phyloP scores from a whole-genome alignment of 306 rosid genomes.

The Arachis hypogaea region DNA sequence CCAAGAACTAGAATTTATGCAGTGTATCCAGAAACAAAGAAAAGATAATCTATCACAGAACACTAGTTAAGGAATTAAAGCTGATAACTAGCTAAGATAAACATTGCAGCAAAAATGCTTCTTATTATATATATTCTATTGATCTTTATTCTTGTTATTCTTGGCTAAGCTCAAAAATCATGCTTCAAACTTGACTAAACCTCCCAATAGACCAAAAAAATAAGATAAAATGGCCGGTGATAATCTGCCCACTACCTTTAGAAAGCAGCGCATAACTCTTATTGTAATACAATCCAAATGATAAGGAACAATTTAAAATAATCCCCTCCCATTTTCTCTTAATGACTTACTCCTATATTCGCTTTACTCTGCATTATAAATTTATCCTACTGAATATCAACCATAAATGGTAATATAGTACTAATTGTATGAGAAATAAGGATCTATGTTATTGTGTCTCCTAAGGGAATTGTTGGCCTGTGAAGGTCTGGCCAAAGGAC shows the following conservation, averaged over 20 bases:
- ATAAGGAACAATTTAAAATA: slow-evolving; percentile 41
- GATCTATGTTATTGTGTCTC: slow-evolving; percentile 6
- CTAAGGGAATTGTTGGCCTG: slow-evolving; percentile 56
- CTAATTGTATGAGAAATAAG: not conserved
- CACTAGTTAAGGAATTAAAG: not conserved
- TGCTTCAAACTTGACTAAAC: slow-evolving; percentile 1
- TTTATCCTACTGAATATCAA: not conserved
- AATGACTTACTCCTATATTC: not conserved
- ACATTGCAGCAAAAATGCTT: slow-evolving; percentile 17
- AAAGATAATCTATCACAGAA: not conserved
- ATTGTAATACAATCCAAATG: slow-evolving; percentile 30
- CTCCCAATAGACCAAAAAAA: slow-evolving; percentile 8
- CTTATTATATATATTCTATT: not conserved
- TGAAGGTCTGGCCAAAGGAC: slow-evolving; percentile 74
- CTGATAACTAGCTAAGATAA: not conserved
- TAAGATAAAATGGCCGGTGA: slow-evolving; percentile 45
- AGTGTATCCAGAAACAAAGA: not conserved
- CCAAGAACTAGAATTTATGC: not conserved
- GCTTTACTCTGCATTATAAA: too few relatives aligned
- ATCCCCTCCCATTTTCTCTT: slow-evolving; percentile 33
- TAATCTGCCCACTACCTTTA: slow-evolving; percentile 44
- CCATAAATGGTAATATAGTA: slow-evolving; percentile 1
- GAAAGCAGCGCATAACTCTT: slow-evolving; percentile 38
- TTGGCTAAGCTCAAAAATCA: not conserved
- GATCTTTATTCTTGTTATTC: not conserved